These are phyloP conservation scores for Brassica nigra DNA, from an alignment of 345 rosid species.

Conservation along the genomic window DNA sequence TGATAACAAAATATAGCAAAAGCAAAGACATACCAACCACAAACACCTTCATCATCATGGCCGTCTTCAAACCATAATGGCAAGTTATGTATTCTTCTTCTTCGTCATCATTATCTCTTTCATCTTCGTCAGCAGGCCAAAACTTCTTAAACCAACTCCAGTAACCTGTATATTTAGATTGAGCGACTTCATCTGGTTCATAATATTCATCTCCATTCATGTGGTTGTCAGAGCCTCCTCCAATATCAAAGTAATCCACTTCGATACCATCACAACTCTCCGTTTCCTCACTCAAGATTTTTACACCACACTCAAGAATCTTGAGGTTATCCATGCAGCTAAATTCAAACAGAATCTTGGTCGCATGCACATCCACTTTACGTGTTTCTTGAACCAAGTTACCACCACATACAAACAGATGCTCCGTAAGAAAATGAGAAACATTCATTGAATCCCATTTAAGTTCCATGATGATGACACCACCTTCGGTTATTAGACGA, in stretches of 20 bases:
- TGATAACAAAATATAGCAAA: not conserved
- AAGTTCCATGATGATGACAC: not conserved
- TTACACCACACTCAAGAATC: conserved; percentile 25
- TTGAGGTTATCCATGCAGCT: not conserved
- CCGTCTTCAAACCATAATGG: not conserved
- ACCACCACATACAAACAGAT: conserved; percentile 9
- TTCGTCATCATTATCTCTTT: not conserved
- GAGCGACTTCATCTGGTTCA: not conserved
- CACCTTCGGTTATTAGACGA: not conserved
- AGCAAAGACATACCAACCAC: not conserved
- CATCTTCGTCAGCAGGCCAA: not conserved
- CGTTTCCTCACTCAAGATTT: conserved; percentile 2
- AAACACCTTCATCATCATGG: not conserved
- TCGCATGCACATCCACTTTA: not conserved
- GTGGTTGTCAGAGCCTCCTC: not conserved
- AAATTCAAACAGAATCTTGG: conserved; percentile 7
- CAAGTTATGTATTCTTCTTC: not conserved
- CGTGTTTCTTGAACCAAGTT: not conserved
- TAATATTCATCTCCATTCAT: not conserved
- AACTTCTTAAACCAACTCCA: conserved; percentile 6
- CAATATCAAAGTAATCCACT: conserved; percentile 4
- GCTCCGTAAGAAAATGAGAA: not conserved
- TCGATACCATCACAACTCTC: not conserved
- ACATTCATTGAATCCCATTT: not conserved
- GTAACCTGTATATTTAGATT: not conserved